Base-by-base conservation (phyloP, 2,329 filamentous ascomycete species). In the Zasmidium citrigriseum region DNA sequence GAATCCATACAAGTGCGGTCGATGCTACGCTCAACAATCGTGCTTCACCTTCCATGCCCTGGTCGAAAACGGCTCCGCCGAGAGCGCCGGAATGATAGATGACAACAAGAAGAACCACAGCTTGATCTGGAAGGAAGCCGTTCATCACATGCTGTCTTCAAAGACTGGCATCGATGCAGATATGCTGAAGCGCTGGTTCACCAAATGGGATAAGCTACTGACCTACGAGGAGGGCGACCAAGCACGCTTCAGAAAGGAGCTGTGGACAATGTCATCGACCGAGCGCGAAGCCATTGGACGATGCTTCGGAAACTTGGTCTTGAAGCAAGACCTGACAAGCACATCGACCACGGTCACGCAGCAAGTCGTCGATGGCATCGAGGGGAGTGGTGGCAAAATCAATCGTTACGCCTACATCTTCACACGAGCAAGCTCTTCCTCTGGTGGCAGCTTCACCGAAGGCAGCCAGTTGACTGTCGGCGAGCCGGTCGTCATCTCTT, bases 21-120 rank as follows among this genome's bases (percentile, higher is more conserved):
- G 86, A 64, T 99, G 95, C 73, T 99, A 96, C 73, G 93, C 93
- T 0, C 93, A 96, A 74, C 86, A 89, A 3, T 80, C 92, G 1
- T 99, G 95, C 73, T 96, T 98, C 71, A 86, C 93, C 21, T 99
- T 97, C 70, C 92, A 99, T 74, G 93, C 91, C 67, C 83, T 99
- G 2, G 86, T 90, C 1, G 95, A 99, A 68, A 83, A 89, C 68
- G 95, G 95, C 2, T 83, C 89, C 57, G 89, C 88, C 4, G 89
- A 95, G 64, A 87, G 86, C 0, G 93, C 93, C 63, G 91, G 89
- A 18, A 85, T 96, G 73, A 86, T 88, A 47, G 85, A 88, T 25
- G 89, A 90, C 66, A 61, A 67, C n/a, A 70, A 67, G 57, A 72
- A 70, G 56, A 67, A 68, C 21, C 68, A 73, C 52, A 65, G 60